Evolutionary conservation across 768 basidiomycete species (phyloP), one percentile per base, ranked within the genome.

Genomic region (Mycena alexandri): DNA sequence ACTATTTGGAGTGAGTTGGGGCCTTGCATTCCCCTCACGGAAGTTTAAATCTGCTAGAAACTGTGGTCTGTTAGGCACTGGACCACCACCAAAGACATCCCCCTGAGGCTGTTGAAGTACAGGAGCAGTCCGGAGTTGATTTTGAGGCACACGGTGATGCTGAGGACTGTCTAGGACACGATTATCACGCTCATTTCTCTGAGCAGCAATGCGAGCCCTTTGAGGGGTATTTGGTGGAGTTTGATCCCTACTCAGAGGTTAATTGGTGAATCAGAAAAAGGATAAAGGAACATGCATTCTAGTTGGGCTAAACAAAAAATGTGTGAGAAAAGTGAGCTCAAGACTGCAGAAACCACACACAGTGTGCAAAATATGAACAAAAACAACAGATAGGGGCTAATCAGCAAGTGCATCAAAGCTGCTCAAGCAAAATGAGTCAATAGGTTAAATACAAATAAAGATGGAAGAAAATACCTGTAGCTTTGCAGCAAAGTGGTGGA

Each of bases 201-300:
- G 62, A 24, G 50, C 11, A 9, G 62, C 62, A 44, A 43, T 54
- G 6, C 62, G 62, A 8, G 38, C 51, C 22, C 62, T 12, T 14
- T 63, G 62, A 42, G 62, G 62, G 29, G 62, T 63, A 16, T 47
- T 63, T 8, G 62, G 62, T 1, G 62, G 62, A 52, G 62, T 63
- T 55, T 63, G 42, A 58, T 58, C 56, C 56, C 56, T 58, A 54
- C 9, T 29, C 7, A 14, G 33, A 52, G 29, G 50, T 52, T 24
- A 52, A 52, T 29, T 29, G 5, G 25, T 29, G 25, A 33, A 33
- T 52, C 19, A 33, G 12, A 5, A 10, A 52, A 33, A n/a, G 9
- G n/a, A 10, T 29, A 52, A 3, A n/a, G 25, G 25, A 19, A 29
- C 50, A 29, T 52, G 50, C 50, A 52, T 52, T 52, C 24, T n/a